These are phyloP conservation scores for Babesia bovis DNA, from an alignment of 169 alveolate species.

Conservation along the genomic window DNA sequence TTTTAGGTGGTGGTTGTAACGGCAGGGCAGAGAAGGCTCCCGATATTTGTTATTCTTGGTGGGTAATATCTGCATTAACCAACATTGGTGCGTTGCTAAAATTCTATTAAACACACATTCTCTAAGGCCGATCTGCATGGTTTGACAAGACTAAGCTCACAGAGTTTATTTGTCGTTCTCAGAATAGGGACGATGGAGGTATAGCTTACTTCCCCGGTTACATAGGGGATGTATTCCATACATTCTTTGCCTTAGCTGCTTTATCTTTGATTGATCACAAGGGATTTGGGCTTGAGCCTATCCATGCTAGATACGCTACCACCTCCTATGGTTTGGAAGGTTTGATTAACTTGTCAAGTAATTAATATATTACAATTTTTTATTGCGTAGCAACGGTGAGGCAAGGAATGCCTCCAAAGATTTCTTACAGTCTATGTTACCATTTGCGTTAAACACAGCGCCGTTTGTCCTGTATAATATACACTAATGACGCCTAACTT, in stretches of 20 bases:
- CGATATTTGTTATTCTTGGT: conserved; percentile 97
- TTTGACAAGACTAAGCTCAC: conserved; percentile 82
- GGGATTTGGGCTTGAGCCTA: conserved; percentile 26
- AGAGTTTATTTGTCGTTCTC: conserved; percentile 83
- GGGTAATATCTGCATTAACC: conserved; percentile 89
- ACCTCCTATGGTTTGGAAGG: conserved; percentile 41
- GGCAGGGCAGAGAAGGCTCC: conserved; percentile 97
- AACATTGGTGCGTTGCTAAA: conserved; percentile 67
- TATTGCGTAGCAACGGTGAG: conserved; percentile 55
- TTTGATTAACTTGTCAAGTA: not conserved
- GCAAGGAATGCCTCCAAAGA: conserved; percentile 28
- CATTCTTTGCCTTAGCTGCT: conserved; percentile 94
- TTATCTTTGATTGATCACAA: conserved; percentile 80
- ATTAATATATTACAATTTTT: conserved; percentile 26
- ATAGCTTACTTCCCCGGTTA: conserved; percentile 93
- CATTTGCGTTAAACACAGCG: conserved; percentile 10
- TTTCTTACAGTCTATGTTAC: conserved; percentile 47
- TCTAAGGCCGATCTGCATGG: conserved; percentile 82
- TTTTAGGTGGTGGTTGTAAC: conserved; percentile 90
- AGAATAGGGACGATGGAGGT: conserved; percentile 91
- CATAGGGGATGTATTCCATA: conserved; percentile 93
- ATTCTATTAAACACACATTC: not conserved
- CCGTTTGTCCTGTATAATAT: conserved; percentile 23
- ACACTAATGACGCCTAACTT: conserved; percentile 13
- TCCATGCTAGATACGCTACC: conserved; percentile 74